phyloP scores from a whole-genome alignment of 1,284 basidiomycete genomes.

The Leccinum pachyderme region DNA sequence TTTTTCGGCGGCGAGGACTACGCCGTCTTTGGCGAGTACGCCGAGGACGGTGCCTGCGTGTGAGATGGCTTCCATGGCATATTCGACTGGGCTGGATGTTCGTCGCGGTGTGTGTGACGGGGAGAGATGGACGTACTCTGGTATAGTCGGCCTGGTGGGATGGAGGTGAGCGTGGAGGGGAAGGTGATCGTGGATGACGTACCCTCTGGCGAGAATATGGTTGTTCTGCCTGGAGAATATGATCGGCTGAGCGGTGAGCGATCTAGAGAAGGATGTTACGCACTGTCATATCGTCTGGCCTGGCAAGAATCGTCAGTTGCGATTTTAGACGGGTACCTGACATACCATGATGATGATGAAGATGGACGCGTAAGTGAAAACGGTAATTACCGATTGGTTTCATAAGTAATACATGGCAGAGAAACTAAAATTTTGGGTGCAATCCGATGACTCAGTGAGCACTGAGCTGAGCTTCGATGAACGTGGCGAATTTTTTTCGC shows the following conservation, averaged over 20 bases:
- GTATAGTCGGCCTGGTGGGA: slow-evolving; percentile 73
- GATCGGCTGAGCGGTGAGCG: slow-evolving; percentile 15
- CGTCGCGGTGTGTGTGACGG: neutral
- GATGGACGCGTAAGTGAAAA: slow-evolving; percentile 27
- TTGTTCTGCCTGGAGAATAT: slow-evolving; percentile 71
- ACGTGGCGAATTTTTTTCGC: no score
- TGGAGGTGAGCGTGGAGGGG: slow-evolving; percentile 1
- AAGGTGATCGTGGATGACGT: slow-evolving; percentile 25
- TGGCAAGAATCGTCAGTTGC: slow-evolving; percentile 29
- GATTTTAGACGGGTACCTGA: neutral
- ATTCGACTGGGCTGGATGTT: slow-evolving; percentile 70
- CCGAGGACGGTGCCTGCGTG: slow-evolving; percentile 95
- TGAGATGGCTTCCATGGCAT: slow-evolving; percentile 99
- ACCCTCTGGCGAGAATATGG: slow-evolving; percentile 96
- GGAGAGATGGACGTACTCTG: slow-evolving; percentile 62
- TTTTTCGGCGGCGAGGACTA: slow-evolving; percentile 99
- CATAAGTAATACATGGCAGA: no score
- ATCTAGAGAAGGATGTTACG: slow-evolving; percentile 31
- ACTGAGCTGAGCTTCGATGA: no score
- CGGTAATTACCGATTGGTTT: slow-evolving; percentile 24
- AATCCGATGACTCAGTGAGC: no score
- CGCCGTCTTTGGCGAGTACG: slow-evolving; percentile 92
- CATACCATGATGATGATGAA: slow-evolving; percentile 19
- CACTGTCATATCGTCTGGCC: slow-evolving; percentile 91
- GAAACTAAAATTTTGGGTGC: no score